A percentile compares a stretch with the other conserved stretches of the same genome.
phyloP scores from a whole-genome alignment of 1,139 yeast genomes.

The Magnusiomyces clavatus region DNA sequence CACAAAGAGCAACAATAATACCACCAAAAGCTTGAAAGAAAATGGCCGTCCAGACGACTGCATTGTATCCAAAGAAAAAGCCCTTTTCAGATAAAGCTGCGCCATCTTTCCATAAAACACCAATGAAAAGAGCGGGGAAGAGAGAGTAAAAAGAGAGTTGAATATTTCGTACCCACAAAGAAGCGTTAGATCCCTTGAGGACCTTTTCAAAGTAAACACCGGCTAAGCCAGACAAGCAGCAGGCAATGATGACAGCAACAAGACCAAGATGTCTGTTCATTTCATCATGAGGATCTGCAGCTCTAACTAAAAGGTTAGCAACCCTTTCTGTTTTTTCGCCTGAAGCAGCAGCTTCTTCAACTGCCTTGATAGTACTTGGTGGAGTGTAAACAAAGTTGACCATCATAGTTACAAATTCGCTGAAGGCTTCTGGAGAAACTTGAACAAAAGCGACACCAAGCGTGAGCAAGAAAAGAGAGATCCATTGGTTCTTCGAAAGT shows the following conservation, averaged over 20 bases:
- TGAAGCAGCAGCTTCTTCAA: constrained; percentile 1
- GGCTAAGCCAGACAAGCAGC: constrained; percentile 35
- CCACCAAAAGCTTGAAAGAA: constrained; percentile 38
- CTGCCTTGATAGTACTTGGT: background rate
- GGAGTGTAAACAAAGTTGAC: constrained; percentile 8
- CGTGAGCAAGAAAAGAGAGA: constrained; percentile 32
- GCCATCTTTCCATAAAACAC: constrained; percentile 34
- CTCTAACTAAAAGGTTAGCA: constrained; percentile 3
- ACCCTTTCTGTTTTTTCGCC: constrained; percentile 2
- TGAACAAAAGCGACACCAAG: constrained; percentile 38
- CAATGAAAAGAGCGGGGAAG: constrained; percentile 36
- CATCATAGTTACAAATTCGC: constrained; percentile 16
- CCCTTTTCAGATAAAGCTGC: constrained; percentile 30
- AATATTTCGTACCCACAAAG: constrained; percentile 37
- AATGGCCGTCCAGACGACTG: constrained; percentile 35
- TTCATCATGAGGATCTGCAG: constrained; percentile 14
- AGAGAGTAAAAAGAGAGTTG: constrained; percentile 36
- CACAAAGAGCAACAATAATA: constrained; percentile 36
- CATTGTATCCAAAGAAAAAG: constrained; percentile 36
- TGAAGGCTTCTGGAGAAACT: constrained; percentile 29
- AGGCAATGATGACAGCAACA: constrained; percentile 34
- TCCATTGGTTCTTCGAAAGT: constrained; percentile 32
- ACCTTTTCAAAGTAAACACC: constrained; percentile 39
- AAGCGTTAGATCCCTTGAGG: constrained; percentile 32
- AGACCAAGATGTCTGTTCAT: constrained; percentile 31